Evolutionary conservation across 805 yeast species (phyloP).

Genomic region (Kodamaea sagamina): DNA sequence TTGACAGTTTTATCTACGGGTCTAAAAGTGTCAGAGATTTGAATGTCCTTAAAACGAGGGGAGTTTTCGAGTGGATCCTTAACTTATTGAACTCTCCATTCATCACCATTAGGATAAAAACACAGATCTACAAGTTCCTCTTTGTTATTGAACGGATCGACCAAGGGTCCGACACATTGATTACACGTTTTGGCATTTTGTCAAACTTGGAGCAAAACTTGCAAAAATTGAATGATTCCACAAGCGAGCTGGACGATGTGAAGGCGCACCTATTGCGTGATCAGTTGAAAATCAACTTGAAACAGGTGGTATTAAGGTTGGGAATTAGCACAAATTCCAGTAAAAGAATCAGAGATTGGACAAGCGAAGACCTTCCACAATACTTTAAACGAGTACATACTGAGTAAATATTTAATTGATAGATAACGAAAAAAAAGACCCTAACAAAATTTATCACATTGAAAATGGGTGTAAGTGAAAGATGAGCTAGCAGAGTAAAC

Average conservation of each 20-base stretch:
- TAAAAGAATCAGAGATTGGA: slow-evolving; percentile 66
- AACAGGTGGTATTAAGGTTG: slow-evolving; percentile 49
- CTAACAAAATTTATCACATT: neutral
- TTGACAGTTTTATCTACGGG: slow-evolving; percentile 51
- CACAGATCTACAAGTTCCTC: slow-evolving; percentile 43
- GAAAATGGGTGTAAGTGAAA: slow-evolving; percentile 11
- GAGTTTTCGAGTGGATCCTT: slow-evolving; percentile 68
- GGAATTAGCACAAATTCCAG: slow-evolving; percentile 41
- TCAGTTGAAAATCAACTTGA: slow-evolving; percentile 43
- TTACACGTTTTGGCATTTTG: slow-evolving; percentile 55
- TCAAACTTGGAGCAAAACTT: slow-evolving; percentile 24
- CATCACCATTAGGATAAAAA: slow-evolving; percentile 39
- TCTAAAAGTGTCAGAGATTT: slow-evolving; percentile 52
- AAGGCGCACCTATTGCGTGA: slow-evolving; percentile 20
- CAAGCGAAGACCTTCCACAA: slow-evolving; percentile 48
- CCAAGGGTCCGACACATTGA: slow-evolving; percentile 57
- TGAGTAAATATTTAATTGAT: neutral
- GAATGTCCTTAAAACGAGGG: slow-evolving; percentile 49
- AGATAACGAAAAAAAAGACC: neutral
- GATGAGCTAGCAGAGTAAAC: neutral
- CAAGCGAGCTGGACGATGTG: slow-evolving; percentile 15
- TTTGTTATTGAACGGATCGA: slow-evolving; percentile 52
- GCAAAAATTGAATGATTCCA: slow-evolving; percentile 9
- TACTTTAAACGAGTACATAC: slow-evolving; percentile 44
- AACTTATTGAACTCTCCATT: slow-evolving; percentile 57